phyloP scores from a whole-genome alignment of 2,329 filamentous ascomycete genomes.

The Aspergillus alliaceus region DNA sequence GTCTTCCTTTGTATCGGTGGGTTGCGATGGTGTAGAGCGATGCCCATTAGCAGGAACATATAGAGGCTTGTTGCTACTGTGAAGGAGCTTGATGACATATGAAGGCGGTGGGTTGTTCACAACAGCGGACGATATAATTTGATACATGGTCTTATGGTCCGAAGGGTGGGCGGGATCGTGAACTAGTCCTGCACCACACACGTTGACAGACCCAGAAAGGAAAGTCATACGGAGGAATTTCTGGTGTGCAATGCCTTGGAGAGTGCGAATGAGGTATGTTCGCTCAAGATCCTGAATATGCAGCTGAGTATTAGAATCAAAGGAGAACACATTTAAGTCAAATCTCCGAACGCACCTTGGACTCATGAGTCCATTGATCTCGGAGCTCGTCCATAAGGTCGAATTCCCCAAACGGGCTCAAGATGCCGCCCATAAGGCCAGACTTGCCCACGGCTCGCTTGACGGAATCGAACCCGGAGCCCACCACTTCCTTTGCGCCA shows the following conservation, averaged over 20 bases:
- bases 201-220: conserved; percentile 85
- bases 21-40: conserved; percentile 61
- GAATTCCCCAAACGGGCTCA: conserved; percentile 95
- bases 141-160: conserved; percentile 99
- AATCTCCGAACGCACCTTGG: conserved; percentile 60
- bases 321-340: not conserved
- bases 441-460: conserved; percentile 96
- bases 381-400: conserved; percentile 91
- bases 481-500: conserved; percentile 88
- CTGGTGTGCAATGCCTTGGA: conserved; percentile 92
- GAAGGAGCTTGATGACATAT: conserved; percentile 91
- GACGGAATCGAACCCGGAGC: conserved; percentile 87
- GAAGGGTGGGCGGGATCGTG: conserved; percentile 89
- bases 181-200: conserved; percentile 85
- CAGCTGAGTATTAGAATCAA: not conserved
- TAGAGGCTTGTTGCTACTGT: conserved; percentile 81
- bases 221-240: conserved; percentile 97
- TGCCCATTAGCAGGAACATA: conserved; percentile 91
- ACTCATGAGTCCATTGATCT: conserved; percentile 98
- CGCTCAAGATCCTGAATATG: conserved; percentile 74
- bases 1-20: conserved; percentile 94
- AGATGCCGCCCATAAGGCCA: conserved; percentile 90
- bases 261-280: conserved; percentile 91
- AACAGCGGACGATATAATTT: conserved; percentile 89
- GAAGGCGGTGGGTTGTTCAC: conserved; percentile 82